A percentile compares a stretch with the other conserved stretches of the same genome.
phyloP scores from a whole-genome alignment of 805 yeast species.

The Teunomyces lycoperdinae region DNA sequence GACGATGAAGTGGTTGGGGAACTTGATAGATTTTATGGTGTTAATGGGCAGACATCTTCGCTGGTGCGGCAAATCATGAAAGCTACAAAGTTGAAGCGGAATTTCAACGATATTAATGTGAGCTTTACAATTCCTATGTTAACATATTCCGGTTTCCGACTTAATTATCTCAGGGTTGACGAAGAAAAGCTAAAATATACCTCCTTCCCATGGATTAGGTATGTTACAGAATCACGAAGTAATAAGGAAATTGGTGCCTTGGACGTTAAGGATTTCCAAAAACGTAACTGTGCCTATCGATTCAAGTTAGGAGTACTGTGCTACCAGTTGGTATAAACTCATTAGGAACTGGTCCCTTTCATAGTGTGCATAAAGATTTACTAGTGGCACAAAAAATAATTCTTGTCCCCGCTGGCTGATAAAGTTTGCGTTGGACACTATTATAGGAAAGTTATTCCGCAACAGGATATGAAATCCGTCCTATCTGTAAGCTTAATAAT shows the following conservation, averaged over 20 bases:
- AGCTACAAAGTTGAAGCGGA: conserved; percentile 9
- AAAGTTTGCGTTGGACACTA: conserved; percentile 1
- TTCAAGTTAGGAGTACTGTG: conserved; percentile 22
- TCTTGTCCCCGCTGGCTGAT: background rate
- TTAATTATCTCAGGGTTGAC: conserved; percentile 63
- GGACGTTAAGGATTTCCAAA: background rate
- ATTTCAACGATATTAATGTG: conserved; percentile 23
- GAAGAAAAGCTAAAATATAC: conserved; percentile 62
- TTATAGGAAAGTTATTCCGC: background rate
- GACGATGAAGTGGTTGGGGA: conserved; percentile 13
- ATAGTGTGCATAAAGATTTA: background rate
- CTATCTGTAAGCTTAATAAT: background rate
- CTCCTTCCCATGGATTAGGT: conserved; percentile 78
- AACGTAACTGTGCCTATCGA: conserved; percentile 13
- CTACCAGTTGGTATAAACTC: conserved; percentile 10
- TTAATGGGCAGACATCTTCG: conserved; percentile 30
- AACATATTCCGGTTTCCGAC: conserved; percentile 63
- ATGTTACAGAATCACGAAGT: conserved; percentile 26
- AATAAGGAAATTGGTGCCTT: background rate
- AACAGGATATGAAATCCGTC: background rate
- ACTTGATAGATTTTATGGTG: conserved; percentile 31
- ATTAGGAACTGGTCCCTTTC: background rate
- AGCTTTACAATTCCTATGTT: conserved; percentile 43
- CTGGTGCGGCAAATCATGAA: conserved; percentile 20
- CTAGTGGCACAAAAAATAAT: background rate